Base-by-base conservation (phyloP, 2,329 filamentous ascomycete genomes). In the Nothopassalora personata region DNA sequence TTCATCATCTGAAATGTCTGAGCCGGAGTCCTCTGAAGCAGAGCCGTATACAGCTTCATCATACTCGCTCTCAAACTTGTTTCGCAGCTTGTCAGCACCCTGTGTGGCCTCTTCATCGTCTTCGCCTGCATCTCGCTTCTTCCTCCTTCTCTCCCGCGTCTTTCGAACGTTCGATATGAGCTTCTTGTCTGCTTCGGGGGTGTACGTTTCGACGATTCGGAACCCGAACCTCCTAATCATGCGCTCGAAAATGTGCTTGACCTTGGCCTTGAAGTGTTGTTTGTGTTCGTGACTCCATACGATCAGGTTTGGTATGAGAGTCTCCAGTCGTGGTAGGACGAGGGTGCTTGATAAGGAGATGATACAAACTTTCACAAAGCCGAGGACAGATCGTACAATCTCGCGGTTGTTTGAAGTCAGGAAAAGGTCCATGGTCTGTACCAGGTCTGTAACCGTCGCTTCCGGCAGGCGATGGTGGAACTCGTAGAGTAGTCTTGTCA, bases 231-330 rank as follows among this genome's bases (percentile, higher is more conserved):
- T 86, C 51, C 93, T 86, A 23, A 97, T 88, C 83, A 97, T 91
- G 54, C 94, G 86, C 77, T 99, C 94, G 15, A 99, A 79, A 64
- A 99, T 97, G 71, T 97, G 92, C 84, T 97, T 97, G 67, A 99
- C 92, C 80, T 97, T 99, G 53, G 90, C 87, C 70, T 93, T 91
- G 79, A 99, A 94, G 72, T 96, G 91, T 11, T 91, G 91, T 79
- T 97, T 97, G 80, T 99, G 95, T 76, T 99, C 94, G 74, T 97
- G 91, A 72, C 89, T 92, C 93, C 94, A 99, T 46, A 92, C 86
- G 81, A 97, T 90, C 19, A 97, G 80, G 74, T 96, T 96, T 3
- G 92, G 90, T 1, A 99, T 84, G 51, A 99, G 81, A 0, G 86
- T 85, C 33, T 81, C 78, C 36, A 99, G 83, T 27, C 91, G 85